Evolutionary conservation across 306 rosid species (phyloP), one percentile per base, ranked within the genome.

Genomic region (Sphenostylis stenocarpa): DNA sequence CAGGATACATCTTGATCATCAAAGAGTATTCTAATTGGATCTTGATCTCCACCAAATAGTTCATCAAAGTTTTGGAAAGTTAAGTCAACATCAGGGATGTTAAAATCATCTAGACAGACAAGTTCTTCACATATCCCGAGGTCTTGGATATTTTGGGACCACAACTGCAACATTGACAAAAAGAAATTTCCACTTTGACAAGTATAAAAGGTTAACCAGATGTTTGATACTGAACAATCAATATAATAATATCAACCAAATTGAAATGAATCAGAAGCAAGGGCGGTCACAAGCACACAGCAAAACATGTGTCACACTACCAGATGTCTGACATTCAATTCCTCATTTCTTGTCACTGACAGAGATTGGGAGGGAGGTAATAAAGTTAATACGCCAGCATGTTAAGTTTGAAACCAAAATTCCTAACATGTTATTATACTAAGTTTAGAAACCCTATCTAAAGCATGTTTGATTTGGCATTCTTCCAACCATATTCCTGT

Each of bases 81-180:
- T 76, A 88, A 85, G 77, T 94, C 96, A 73, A 94, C 91, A 23
- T 94, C 98, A 29, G 98, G 98, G 36, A 94, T 89, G 84, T 89
- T 72, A 65, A 94, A 88, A 85, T 89, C 96, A 61, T 91, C 98
- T 26, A 28, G 63, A 52, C 73, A 86, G 58, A 84, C 82, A 80
- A 91, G 83, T 53, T 91, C 98, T 81, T 90, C 93, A 39, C 98
- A 94, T 71, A 94, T 90, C 65, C 96, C 97, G 14, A 94, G 90
- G 83, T 94, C 96, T 85, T 94, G 93, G 86, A 94, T 91, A 67
- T 89, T 90, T 82, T 91, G 97, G 76, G 93, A 80, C 98, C 98
- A 94, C 47, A 91, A 44, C 97, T 94, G 87, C 87, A 86, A 86
- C 33, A 76, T 77, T 26, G 34, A 82, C 60, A 21, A 43, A 66